A percentile compares a stretch with the other conserved stretches of the same genome.
These are phyloP conservation scores for Acorus gramineus DNA, from an alignment of 106 monocot species.

Conservation along the genomic window DNA sequence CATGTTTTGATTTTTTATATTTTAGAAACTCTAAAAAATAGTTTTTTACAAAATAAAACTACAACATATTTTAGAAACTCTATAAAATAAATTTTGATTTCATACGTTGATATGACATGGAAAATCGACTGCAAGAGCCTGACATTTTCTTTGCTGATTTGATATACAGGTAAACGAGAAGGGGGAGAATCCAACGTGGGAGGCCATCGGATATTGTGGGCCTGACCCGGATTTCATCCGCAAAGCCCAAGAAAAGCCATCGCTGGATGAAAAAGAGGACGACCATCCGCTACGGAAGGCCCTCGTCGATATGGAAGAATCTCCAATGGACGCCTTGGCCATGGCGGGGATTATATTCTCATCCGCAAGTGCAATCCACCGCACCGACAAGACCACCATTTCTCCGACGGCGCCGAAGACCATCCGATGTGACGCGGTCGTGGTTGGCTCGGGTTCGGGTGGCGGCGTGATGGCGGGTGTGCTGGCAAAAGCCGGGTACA, in stretches of 20 bases:
- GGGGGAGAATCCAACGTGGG: slow-evolving; percentile 8
- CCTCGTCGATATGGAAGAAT: neutral
- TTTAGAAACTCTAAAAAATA: no score
- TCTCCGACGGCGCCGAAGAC: neutral
- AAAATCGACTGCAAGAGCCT: no score
- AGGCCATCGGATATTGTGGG: slow-evolving; percentile 8
- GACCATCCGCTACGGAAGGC: neutral
- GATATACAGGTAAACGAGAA: slow-evolving; percentile 3
- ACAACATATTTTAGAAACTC: no score
- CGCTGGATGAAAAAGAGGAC: neutral
- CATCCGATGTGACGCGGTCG: slow-evolving; percentile 6
- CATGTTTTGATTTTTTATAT: no score
- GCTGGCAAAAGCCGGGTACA: neutral
- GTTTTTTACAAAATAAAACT: no score
- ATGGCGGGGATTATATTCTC: neutral
- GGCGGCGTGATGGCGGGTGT: slow-evolving; percentile 10
- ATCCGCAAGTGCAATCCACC: neutral
- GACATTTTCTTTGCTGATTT: no score
- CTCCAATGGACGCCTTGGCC: neutral
- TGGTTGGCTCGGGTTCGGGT: slow-evolving; percentile 13
- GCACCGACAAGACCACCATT: neutral
- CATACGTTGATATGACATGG: no score
- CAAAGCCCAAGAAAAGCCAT: neutral
- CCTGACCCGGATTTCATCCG: neutral
- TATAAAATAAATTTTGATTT: no score